Percentiles rank a stretch among this genome's conserved stretches.
Evolutionary conservation across 2,329 filamentous ascomycete species (phyloP).

Genomic region (Aspergillus chevalieri): DNA sequence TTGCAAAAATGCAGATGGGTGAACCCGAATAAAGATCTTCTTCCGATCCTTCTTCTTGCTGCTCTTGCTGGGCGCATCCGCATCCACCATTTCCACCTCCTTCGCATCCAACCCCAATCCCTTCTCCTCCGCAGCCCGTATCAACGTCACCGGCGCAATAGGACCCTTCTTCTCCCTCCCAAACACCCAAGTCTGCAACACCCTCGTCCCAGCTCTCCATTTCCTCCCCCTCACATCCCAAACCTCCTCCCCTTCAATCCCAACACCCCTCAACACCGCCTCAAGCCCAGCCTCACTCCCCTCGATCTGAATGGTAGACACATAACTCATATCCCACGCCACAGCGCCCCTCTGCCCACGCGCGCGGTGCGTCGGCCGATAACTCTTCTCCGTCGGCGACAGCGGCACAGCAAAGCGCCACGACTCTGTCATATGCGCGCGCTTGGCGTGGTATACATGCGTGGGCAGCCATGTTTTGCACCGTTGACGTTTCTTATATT

Average conservation of each 20-base stretch:
- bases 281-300: conserved; percentile 60
- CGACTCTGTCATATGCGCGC: conserved; percentile 82
- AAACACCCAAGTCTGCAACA: conserved; percentile 53
- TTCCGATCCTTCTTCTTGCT: conserved; percentile 36
- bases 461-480: conserved; percentile 93
- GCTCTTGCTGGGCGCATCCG: conserved; percentile 9
- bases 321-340: conserved; percentile 91
- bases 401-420: conserved; percentile 87
- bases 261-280: conserved; percentile 60
- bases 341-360: conserved; percentile 69
- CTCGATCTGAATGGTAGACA: conserved; percentile 74
- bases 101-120: conserved; percentile 8
- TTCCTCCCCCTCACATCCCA: conserved; percentile 61
- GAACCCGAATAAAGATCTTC: conserved; percentile 65
- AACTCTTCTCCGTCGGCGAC: conserved; percentile 82
- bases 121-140: conserved; percentile 60
- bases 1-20: conserved; percentile 68
- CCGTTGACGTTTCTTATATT: conserved; percentile 77
- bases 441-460: conserved; percentile 88
- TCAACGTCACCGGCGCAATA: conserved; percentile 65
- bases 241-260: conserved; percentile 52
- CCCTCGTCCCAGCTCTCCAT: conserved; percentile 62
- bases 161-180: conserved; percentile 51
- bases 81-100: conserved; percentile 33
- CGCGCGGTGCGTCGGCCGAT: conserved; percentile 78